phyloP scores from a whole-genome alignment of 306 rosid genomes.

The Dryas drummondii region DNA sequence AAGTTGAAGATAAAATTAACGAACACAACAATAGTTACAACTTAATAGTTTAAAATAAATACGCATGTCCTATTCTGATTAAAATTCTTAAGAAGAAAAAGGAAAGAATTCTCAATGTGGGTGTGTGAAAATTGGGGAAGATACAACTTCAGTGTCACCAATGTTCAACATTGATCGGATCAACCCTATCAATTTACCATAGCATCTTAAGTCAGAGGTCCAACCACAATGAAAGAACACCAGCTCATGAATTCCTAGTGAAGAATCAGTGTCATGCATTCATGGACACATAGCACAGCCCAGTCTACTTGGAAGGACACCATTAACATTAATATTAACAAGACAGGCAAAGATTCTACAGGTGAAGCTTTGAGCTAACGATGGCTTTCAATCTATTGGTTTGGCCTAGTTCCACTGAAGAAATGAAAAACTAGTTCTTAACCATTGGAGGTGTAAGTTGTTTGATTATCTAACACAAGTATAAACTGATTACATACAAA shows the following conservation, averaged over 20 bases:
- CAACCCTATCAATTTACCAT: background rate
- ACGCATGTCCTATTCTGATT: background rate
- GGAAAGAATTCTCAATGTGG: background rate
- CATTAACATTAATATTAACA: background rate
- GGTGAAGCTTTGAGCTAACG: background rate
- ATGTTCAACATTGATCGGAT: background rate
- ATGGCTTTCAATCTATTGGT: background rate
- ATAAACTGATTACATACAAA: no score
- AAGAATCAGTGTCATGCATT: background rate
- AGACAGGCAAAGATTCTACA: background rate
- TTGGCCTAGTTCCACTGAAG: background rate
- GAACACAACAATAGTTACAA: background rate
- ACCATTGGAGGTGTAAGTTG: background rate
- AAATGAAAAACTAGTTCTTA: background rate
- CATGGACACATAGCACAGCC: background rate
- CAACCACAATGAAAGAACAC: background rate
- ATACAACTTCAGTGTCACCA: background rate
- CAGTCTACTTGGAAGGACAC: background rate
- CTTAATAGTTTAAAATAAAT: background rate
- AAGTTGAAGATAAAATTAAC: slow-evolving; percentile 23
- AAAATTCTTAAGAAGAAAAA: background rate
- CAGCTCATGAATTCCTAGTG: background rate
- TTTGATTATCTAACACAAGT: background rate
- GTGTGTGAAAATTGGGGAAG: background rate
- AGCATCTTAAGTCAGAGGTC: background rate